Evolutionary conservation across 164 flowering plant genomes (phyloP).

Genomic region (Brasenia schreberi): DNA sequence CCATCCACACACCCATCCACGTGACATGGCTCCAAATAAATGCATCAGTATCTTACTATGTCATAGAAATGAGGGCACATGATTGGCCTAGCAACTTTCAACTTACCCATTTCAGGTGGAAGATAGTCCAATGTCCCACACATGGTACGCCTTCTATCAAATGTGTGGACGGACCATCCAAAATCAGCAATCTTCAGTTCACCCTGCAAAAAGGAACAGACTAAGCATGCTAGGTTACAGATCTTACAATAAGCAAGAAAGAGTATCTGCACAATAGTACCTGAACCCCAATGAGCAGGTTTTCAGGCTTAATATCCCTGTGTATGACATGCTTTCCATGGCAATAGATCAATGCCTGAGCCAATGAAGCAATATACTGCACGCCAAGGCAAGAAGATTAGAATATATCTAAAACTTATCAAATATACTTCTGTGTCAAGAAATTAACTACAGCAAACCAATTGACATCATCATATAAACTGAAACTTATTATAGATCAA

Average conservation of each 20-base stretch:
- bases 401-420: too few species aligned
- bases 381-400: background rate
- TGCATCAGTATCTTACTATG: too few species aligned
- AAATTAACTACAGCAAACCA: too few species aligned
- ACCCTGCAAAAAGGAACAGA: slow-evolving; percentile 33
- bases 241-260: background rate
- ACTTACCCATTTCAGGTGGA: slow-evolving; percentile 99
- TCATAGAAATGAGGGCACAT: too few species aligned
- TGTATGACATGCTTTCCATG: slow-evolving; percentile 97
- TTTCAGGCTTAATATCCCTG: slow-evolving; percentile 96
- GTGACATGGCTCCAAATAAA: too few species aligned
- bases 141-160: slow-evolving; percentile 87
- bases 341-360: slow-evolving; percentile 83
- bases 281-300: slow-evolving; percentile 82
- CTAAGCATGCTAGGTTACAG: background rate
- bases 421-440: too few species aligned
- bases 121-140: slow-evolving; percentile 97
- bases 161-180: slow-evolving; percentile 99
- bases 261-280: slow-evolving; percentile 14
- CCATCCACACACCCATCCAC: too few species aligned
- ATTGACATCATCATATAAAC: too few species aligned
- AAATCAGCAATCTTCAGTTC: slow-evolving; percentile 95
- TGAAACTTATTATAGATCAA: too few species aligned
- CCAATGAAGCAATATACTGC: slow-evolving; percentile 89
- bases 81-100: background rate